Evolutionary conservation across 371 early-diverging fungal species (phyloP).

Genomic region (Actinomucor elegans): DNA sequence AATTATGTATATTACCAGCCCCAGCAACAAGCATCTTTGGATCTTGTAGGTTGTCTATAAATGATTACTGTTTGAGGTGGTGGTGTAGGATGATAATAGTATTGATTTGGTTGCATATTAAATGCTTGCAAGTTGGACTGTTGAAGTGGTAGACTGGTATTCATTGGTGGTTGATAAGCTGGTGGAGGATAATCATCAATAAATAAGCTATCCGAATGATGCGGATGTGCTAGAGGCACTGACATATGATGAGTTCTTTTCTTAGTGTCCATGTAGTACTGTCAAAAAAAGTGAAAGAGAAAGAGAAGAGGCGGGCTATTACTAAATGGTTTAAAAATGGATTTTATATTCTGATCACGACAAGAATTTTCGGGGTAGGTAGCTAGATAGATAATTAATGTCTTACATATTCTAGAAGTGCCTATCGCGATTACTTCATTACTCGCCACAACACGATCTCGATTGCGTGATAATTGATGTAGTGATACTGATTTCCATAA

Average conservation of each 20-base stretch:
- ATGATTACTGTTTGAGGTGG: slow-evolving; percentile 44
- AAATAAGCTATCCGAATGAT: slow-evolving; percentile 17
- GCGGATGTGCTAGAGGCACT: slow-evolving; percentile 15
- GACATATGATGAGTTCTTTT: slow-evolving; percentile 22
- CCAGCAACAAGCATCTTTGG: slow-evolving; percentile 50
- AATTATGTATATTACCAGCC: slow-evolving; percentile 45
- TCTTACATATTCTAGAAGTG: too few relatives aligned
- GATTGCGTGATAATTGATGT: too few relatives aligned
- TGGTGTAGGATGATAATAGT: slow-evolving; percentile 38
- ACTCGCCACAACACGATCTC: too few relatives aligned
- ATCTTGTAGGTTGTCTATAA: slow-evolving; percentile 31
- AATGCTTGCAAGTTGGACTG: not conserved
- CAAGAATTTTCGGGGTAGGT: too few relatives aligned
- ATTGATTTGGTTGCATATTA: slow-evolving; percentile 2
- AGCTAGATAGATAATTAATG: too few relatives aligned
- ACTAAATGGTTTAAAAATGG: too few relatives aligned
- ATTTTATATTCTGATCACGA: too few relatives aligned
- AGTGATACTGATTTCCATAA: too few relatives aligned
- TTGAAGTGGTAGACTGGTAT: not conserved
- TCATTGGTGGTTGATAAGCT: slow-evolving; percentile 18
- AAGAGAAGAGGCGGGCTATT: too few relatives aligned
- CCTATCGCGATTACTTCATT: too few relatives aligned
- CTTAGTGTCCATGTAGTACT: slow-evolving; percentile 2
- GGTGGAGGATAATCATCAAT: slow-evolving; percentile 25
- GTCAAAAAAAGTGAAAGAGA: not conserved